Conservation (phyloP, 805 yeast genomes). For the Lipomyces sp. region DNA sequence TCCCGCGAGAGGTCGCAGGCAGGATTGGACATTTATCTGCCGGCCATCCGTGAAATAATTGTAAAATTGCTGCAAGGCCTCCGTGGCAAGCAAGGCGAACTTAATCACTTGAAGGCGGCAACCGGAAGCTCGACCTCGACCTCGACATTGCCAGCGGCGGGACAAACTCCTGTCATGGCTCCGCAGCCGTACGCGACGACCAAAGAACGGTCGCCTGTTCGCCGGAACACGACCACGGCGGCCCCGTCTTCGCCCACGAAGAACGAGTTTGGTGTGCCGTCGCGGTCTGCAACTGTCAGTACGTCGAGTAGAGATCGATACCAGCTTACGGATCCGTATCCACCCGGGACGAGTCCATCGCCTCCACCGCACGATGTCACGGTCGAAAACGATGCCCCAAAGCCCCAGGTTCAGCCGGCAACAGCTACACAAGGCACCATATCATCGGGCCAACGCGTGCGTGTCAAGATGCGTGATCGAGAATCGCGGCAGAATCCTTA, state of each 20-base stretch:
- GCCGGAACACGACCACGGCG: background rate
- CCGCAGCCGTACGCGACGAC: constrained; percentile 22
- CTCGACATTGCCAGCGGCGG: constrained; percentile 7
- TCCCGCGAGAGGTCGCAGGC: constrained; percentile 84
- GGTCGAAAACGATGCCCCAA: background rate
- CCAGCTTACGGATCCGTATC: constrained; percentile 1
- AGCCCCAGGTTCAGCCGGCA: constrained; percentile 16
- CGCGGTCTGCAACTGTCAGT: constrained; percentile 12
- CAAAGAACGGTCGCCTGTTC: constrained; percentile 5
- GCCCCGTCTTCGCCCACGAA: background rate
- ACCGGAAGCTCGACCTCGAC: constrained; percentile 38
- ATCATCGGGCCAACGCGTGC: constrained; percentile 11
- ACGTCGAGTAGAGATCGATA: background rate
- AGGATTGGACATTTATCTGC: constrained; percentile 77
- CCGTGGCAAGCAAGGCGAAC: constrained; percentile 74
- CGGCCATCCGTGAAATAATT: constrained; percentile 83
- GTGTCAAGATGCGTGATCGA: constrained; percentile 1
- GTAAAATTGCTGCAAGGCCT: constrained; percentile 77
- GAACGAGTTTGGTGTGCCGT: constrained; percentile 1
- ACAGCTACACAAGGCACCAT: constrained; percentile 15
- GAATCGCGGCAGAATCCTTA: background rate
- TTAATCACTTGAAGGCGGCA: constrained; percentile 46
- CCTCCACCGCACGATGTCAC: constrained; percentile 8
- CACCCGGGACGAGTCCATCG: background rate
- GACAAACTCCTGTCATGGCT: background rate